Base-by-base conservation (phyloP, 768 basidiomycete species). In the Kwoniella pini region DNA sequence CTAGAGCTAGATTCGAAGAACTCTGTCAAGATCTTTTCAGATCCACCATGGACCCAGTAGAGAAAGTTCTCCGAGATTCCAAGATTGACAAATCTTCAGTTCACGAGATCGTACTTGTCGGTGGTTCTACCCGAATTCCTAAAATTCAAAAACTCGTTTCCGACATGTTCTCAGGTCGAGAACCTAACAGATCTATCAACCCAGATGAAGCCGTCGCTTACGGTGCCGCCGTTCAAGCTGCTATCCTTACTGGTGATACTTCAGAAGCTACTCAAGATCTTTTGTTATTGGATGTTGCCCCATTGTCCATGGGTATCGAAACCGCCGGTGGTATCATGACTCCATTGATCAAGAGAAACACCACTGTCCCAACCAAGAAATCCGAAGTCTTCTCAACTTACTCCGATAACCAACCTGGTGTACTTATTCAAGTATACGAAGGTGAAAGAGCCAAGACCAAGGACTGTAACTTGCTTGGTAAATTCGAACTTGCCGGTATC, bases 131-230 rank as follows among this genome's bases (percentile, higher is more conserved):
- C 70, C 94, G 95, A 87, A 99, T 99, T 74, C 95, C 95, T 80
- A 96, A 96, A 83, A 92, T 99, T 67, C 94, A 97, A 76, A 91
- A 96, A 74, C 90, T 98, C 79, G 87, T 99, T 77, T 93, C 92
- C 81, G 94, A 98, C 79, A 97, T 86, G 84, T 99, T 98, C 80
- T 87, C 85, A 68, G 89, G 91, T 78, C 96, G 90, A 83, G 95
- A 97, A 79, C 93, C 93, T 54, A 94, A 94, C 64, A 94, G 92
- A 84, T 77, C 77, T 68, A 99, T 97, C 83, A 97, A 99, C 85
- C 93, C 94, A 54, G 95, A 99, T 79, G 95, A 99, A 82, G 95
- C 95, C 64, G 95, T 99, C 69, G 93, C 95, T 45, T 97, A 96
- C 74, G 95, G 95, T 84, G 95, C 95, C 65, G 95, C 95, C 55